Base-by-base conservation (phyloP, 192 early-diverging fungal genomes). In the Lobosporangium transversale region DNA sequence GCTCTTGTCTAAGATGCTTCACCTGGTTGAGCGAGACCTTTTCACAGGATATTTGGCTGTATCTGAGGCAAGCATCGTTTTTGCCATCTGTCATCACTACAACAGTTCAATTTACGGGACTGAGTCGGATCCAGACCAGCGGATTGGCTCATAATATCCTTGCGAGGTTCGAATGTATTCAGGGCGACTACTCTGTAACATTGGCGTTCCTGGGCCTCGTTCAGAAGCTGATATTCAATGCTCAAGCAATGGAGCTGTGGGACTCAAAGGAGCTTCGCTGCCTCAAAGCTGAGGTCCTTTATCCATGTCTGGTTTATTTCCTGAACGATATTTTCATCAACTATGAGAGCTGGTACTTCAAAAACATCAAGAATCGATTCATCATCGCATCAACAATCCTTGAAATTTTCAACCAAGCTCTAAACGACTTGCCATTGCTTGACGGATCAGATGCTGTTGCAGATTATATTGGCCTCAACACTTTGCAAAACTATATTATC, bases 311-410 rank as follows among this genome's bases (percentile, higher is more conserved):
- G 32, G 73, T 62, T 6, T 83, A 78, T 54, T 58, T 83, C 9
- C 55, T 63, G 12, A 67, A 66, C 51, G 67, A 70, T 21, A 63
- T 83, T 18, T 80, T 83, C 29, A 55, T 62, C 44, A 79, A 68
- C 43, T 80, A 78, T 54, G 78, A 79, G 50, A 81, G 50, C 33
- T 83, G 81, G 81, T 67, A 79, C 29, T 83, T 78, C 62, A 64
- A 53, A 21, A 71, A 83, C 56, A 53, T 70, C 17, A 45, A 37
- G 33, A 68, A 80, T 26, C 70, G 63, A 15, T 78, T 80, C 40
- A 30, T 47, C 31, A 80, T 83, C 30, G 71, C 57, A 24, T 50
- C 67, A 29, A 78, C 70, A 32, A 53, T 69, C 43, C 71, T 80
- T 10, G 30, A 52, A 8, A 62, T 82, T 31, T 75, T 82, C 21